A percentile compares a stretch with the other conserved stretches of the same genome.
phyloP scores from a whole-genome alignment of 352 stramenopile genomes.

The Phytophthora pseudosyringae region DNA sequence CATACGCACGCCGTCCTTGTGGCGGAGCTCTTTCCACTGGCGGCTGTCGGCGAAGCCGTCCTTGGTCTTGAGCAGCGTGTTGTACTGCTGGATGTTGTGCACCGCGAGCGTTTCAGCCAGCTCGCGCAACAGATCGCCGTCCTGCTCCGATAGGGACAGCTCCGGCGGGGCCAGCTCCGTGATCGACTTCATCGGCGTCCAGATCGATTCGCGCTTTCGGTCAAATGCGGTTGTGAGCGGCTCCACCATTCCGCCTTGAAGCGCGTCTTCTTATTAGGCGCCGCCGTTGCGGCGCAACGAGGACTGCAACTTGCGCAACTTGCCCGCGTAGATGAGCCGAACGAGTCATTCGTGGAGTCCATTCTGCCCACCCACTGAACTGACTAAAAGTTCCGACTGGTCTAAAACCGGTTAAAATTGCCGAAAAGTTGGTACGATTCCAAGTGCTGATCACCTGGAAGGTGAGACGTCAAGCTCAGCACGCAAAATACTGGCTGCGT shows the following conservation, averaged over 20 bases:
- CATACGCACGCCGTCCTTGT: slow-evolving; percentile 43
- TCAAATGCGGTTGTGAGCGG: slow-evolving; percentile 33
- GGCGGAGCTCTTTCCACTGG: slow-evolving; percentile 47
- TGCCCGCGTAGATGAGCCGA: slow-evolving; percentile 18
- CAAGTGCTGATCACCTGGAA: background rate
- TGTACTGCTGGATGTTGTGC: slow-evolving; percentile 58
- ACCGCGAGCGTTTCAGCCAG: slow-evolving; percentile 46
- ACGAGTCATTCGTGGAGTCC: slow-evolving; percentile 14
- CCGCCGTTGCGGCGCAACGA: background rate
- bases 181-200: slow-evolving; percentile 36
- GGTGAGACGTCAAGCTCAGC: background rate
- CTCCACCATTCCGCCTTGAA: slow-evolving; percentile 7
- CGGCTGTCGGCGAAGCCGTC: slow-evolving; percentile 44
- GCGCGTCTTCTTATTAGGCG: slow-evolving; percentile 5
- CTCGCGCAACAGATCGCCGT: slow-evolving; percentile 40
- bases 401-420: background rate
- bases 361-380: slow-evolving; percentile 14
- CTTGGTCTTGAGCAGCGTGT: slow-evolving; percentile 50
- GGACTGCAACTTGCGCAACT: slow-evolving; percentile 20
- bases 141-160: slow-evolving; percentile 38
- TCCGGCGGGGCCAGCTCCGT: slow-evolving; percentile 25
- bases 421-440: slow-evolving; percentile 6
- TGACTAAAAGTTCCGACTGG: slow-evolving; percentile 11
- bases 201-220: slow-evolving; percentile 17
- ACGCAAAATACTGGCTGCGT: background rate